Percentiles rank a stretch among this genome's conserved stretches.
phyloP scores from a whole-genome alignment of 345 rosid species.

The Rhodamnia argentea region DNA sequence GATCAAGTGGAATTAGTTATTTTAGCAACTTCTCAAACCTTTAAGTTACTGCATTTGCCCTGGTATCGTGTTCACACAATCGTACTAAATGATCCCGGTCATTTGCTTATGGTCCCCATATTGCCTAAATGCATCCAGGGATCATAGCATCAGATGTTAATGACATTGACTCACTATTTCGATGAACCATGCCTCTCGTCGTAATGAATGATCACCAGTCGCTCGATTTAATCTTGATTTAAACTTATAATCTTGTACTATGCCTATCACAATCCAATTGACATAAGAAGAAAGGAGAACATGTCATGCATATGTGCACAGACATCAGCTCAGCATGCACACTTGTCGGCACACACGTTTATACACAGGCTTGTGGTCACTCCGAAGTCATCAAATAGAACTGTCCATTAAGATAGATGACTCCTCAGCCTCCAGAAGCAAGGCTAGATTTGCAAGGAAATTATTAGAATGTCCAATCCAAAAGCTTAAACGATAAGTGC shows the following conservation, averaged over 20 bases:
- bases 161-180: neutral
- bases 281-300: neutral
- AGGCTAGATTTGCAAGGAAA: neutral
- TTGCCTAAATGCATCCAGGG: neutral
- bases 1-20: neutral
- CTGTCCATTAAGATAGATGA: neutral
- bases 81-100: neutral
- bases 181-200: no score
- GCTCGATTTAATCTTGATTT: neutral
- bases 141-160: neutral
- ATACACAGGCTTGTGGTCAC: neutral
- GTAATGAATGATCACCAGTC: neutral
- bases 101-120: neutral
- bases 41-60: neutral
- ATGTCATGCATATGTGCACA: neutral
- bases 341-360: neutral
- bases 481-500: no score
- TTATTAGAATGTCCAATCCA: no score
- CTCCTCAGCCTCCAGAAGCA: neutral
- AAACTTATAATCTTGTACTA: neutral
- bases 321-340: neutral
- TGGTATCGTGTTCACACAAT: neutral
- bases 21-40: neutral
- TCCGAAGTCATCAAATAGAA: neutral
- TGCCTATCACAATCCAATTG: neutral